These are phyloP conservation scores for Drechslerella stenobrocha DNA, from an alignment of 2,329 filamentous ascomycete species.

Conservation along the genomic window DNA sequence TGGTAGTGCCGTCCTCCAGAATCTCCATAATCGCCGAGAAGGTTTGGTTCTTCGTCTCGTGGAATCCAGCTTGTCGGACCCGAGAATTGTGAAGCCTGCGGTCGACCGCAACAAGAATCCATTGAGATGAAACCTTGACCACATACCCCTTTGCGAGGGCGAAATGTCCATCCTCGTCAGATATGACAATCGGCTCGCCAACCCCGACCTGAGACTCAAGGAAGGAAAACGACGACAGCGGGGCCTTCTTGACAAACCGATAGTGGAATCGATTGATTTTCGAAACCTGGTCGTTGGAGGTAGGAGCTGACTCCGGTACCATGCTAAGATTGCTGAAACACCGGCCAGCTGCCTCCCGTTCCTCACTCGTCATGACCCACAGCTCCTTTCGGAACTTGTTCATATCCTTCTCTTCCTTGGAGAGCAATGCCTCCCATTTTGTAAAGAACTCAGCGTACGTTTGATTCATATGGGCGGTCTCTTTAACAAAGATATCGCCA, in stretches of 20 bases:
- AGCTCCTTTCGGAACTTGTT: conserved; percentile 85
- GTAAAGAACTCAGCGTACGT: conserved; percentile 80
- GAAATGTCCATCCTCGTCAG: conserved; percentile 92
- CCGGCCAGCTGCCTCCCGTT: conserved; percentile 66
- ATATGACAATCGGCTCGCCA: conserved; percentile 93
- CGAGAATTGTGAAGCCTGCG: conserved; percentile 84
- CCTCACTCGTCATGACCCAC: conserved; percentile 90
- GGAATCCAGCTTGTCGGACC: conserved; percentile 73
- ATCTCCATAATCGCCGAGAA: conserved; percentile 94
- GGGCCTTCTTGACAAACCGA: conserved; percentile 71
- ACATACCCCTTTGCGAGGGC: conserved; percentile 91
- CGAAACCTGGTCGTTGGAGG: conserved; percentile 66
- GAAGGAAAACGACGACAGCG: conserved; percentile 71
- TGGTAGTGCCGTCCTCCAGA: conserved; percentile 60
- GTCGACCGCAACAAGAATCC: conserved; percentile 71
- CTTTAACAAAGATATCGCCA: conserved; percentile 76
- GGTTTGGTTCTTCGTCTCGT: conserved; percentile 75
- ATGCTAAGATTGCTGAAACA: conserved; percentile 89
- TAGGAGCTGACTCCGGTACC: conserved; percentile 70
- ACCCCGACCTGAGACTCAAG: conserved; percentile 82
- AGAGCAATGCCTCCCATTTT: conserved; percentile 91
- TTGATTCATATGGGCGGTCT: conserved; percentile 75
- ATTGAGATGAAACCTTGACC: conserved; percentile 73
- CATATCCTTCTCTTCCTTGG: conserved; percentile 89
- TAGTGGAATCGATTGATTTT: conserved; percentile 94